phyloP scores from a whole-genome alignment of 345 rosid species.

The Sisymbrium irio region DNA sequence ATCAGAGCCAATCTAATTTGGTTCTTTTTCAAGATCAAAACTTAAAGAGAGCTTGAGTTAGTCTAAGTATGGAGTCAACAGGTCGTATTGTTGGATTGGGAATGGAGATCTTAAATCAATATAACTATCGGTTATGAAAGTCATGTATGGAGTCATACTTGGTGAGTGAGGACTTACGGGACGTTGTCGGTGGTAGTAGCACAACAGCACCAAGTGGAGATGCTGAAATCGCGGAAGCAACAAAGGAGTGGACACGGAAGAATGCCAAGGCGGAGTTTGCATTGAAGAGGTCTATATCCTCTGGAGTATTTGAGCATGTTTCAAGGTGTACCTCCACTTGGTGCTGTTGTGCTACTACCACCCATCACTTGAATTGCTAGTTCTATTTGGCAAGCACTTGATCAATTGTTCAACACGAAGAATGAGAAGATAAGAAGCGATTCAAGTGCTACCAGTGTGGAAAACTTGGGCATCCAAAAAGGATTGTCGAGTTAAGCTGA shows the following conservation, averaged over 20 bases:
- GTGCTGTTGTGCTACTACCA: no score
- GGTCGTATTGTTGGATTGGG: not conserved
- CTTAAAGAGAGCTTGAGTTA: accelerated
- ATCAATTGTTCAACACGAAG: not conserved
- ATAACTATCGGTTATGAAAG: no score
- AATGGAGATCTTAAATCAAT: not conserved
- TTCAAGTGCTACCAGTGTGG: no score
- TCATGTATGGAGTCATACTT: no score
- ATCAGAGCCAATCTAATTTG: no score
- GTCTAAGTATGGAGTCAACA: not conserved
- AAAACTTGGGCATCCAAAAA: not conserved
- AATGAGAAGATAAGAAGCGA: no score
- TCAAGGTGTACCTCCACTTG: not conserved
- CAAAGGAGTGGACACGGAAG: not conserved
- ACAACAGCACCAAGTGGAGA: not conserved
- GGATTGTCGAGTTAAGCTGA: not conserved
- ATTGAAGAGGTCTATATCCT: not conserved
- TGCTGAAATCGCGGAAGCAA: not conserved
- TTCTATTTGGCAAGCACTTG: not conserved
- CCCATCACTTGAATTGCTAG: no score
- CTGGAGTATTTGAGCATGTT: not conserved
- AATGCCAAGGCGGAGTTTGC: no score
- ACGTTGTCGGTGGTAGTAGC: no score
- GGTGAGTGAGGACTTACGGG: no score
- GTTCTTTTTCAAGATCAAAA: no score